phyloP scores from a whole-genome alignment of 148 eudicot species.

The Vaccinium myrtillus region DNA sequence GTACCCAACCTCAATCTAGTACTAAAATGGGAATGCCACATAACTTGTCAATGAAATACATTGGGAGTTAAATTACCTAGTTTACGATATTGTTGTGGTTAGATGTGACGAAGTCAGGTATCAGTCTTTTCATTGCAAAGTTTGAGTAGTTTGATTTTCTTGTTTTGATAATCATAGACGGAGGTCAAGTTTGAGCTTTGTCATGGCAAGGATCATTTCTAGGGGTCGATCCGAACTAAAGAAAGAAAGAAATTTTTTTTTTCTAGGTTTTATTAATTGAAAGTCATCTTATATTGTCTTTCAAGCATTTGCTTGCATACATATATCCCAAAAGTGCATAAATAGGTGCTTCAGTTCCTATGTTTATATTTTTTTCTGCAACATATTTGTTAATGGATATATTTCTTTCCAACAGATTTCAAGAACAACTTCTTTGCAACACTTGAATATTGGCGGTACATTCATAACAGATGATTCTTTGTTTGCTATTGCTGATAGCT shows the following conservation, averaged over 20 bases:
- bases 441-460: conserved; percentile 84
- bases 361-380: neutral
- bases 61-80: neutral
- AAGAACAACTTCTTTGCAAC: conserved; percentile 66
- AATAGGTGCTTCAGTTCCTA: neutral
- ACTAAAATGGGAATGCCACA: neutral
- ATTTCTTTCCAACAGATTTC: conserved; percentile 48
- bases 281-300: neutral
- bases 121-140: neutral
- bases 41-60: neutral
- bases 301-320: neutral
- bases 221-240: neutral
- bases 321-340: neutral
- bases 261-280: neutral
- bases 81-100: neutral
- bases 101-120: neutral
- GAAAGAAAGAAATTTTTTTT: neutral
- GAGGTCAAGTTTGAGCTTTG: neutral
- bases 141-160: neutral
- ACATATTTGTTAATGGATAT: neutral
- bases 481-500: conserved; percentile 73
- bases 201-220: neutral
- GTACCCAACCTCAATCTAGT: neutral
- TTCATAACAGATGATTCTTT: conserved; percentile 75
- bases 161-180: neutral